Evolutionary conservation across 805 yeast species (phyloP), one percentile per base, ranked within the genome.

Genomic region (Myxozyma sirexii): DNA sequence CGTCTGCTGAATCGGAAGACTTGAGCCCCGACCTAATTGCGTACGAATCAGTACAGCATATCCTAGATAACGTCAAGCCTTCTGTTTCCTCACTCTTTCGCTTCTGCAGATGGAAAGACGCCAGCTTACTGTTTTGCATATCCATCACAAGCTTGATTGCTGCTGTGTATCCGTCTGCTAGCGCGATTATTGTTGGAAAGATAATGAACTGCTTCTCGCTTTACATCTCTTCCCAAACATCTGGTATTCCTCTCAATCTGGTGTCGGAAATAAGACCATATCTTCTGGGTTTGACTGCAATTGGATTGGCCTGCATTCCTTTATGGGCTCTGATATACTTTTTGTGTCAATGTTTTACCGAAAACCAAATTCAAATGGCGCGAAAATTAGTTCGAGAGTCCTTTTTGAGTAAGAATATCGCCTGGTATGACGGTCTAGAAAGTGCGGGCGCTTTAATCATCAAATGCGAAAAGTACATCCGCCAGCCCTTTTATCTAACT

Each of bases 341-440:
- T 37, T 17, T 37, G n/a, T 59, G 57, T 29, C 51, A 45, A 17
- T 54, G 55, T 49, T 61, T 62, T 54, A 31, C 66, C 1, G 66
- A 62, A 27, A 49, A 43, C 31, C 66, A 62, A 39, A 35, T 56
- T 13, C 65, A 53, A 21, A 26, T 31, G 10, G 66, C 66, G 6
- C 27, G 61, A 17, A 7, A 10, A 1, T n/a, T 19, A 31, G 19
- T 62, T 3, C 15, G 48, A 7, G 59, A 53, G 4, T 44, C 61
- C 12, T 33, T 62, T 6, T 15, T 62, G 54, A 17, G 21, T 4
- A 52, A 54, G 29, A 31, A 45, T 4, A 47, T 15, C 13, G 37
- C 60, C 2, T 62, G 64, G 61, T 60, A 60, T 37, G 64, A 62
- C 24, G 49, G 47, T 10, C 21, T 59, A 29, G 65, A 60, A 15